Evolutionary conservation across 257 asterid species (phyloP), one percentile per base, ranked within the genome.

Genomic region (Echium plantagineum): DNA sequence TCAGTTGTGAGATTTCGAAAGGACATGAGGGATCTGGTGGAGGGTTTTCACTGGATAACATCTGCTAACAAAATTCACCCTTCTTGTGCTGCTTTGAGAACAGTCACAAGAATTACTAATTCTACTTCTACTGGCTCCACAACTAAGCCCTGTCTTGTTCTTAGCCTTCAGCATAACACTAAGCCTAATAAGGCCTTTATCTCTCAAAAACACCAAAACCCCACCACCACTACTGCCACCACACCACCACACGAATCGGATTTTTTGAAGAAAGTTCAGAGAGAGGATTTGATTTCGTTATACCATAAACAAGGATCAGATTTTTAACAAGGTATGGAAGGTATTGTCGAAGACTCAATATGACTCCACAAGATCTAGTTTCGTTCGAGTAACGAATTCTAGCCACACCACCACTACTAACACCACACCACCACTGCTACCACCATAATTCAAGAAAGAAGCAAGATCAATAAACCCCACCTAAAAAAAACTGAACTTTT

Each of bases 1-100:
- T 81, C 65, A 68, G 78, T 67, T 72, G 89, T 60, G 93, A 66
- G 79, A 73, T 78, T 76, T 75, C 81, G 54, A 67, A 56, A 71
- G 80, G 59, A 71, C 74, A 71, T 55, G 67, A 55, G 78, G 74
- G 89, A 90, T 83, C 95, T 84, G 81, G 80, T 77, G 88, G 94
- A 73, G 85, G 85, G 79, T 83, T 81, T 81, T 82, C 96, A 90
- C 72, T 77, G 90, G 95, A 85, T 87, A 85, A 85, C 96, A 88
- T 88, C 95, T 90, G 98, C 85, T 75, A 76, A 76, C 73, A 71
- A 64, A 64, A 76, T 76, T 86, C 79, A 69, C 75, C 77, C 78
- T 74, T 69, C 91, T 75, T 79, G 90, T 72, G 94, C 95, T 85
- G 96, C 78, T 61, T 75, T 66, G 28, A 71, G 74, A 77, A 84